Evolutionary conservation across 139 green algal species (phyloP), one percentile per base, ranked within the genome.

Genomic region (Edaphochlamys debaryana): DNA sequence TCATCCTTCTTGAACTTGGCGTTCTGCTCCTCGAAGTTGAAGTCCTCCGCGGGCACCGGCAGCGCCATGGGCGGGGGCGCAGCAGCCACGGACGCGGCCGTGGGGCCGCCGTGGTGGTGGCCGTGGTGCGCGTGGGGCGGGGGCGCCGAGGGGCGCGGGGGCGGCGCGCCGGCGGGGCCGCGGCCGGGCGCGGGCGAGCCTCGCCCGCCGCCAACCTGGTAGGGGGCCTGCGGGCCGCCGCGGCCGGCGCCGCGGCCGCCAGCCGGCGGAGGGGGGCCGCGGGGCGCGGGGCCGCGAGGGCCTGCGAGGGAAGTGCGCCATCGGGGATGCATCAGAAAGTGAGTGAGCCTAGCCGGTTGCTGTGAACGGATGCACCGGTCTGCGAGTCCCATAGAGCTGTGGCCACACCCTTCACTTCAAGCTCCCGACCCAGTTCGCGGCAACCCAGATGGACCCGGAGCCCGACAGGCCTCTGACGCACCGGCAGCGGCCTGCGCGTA

Each of bases 1-100:
- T 93, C 87, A 37, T 93, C 92, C 89, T 98, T 98, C 74, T 98
- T 93, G 81, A 98, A 98, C 82, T 94, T 95, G 52, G 87, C 82
- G 42, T 97, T 88, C 64, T 88, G 87, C 79, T 93, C 94, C 79
- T 96, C 90, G 85, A 98, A 98, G 83, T 98, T 89, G 79, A 97
- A 98, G 69, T 97, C 95, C 83, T 98, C 95, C 37, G 87, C 86
- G 40, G 92, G 94, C n/a, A 96, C 90, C 36, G 86, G 82, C 30
- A 94, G 80, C 66, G 89, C 67, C 64, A 89, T 83, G 22, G 91
- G 70, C 32, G 79, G 52, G 13, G 50, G 25, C 79, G 52, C 85
- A 64, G 83, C 42, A 27, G 62, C 62, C 2, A 50, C 67, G 0
- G 87, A 45, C 8, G 48, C 64, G 25, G 38, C 64, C 34, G n/a